phyloP scores from a whole-genome alignment of 1,284 basidiomycete genomes.

The Trametes polyzona region DNA sequence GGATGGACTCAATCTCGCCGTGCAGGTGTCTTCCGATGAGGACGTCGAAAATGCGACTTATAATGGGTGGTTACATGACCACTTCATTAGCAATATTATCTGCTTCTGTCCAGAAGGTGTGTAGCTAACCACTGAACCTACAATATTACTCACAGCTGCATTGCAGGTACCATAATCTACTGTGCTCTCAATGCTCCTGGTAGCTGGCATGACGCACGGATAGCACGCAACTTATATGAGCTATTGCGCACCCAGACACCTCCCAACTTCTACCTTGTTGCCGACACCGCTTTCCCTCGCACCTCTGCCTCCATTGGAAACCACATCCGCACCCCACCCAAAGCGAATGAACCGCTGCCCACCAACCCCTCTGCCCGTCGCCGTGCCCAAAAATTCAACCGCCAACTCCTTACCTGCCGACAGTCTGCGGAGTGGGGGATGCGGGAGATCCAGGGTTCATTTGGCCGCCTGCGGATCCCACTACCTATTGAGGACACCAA shows the following conservation, averaged over 20 bases:
- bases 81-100: conserved; percentile 41
- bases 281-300: conserved; percentile 49
- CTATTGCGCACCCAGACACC: conserved; percentile 39
- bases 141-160: background rate
- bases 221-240: conserved; percentile 44
- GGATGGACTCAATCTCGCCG: conserved; percentile 35
- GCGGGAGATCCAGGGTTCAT: conserved; percentile 43
- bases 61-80: conserved; percentile 51
- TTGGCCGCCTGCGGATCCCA: conserved; percentile 43
- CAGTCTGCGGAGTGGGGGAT: conserved; percentile 54
- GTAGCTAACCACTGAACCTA: background rate
- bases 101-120: conserved; percentile 40
- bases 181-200: conserved; percentile 45
- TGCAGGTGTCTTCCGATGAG: conserved; percentile 33
- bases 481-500: conserved; percentile 37
- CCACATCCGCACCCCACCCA: conserved; percentile 45
- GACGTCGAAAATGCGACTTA: conserved; percentile 52
- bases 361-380: conserved; percentile 25
- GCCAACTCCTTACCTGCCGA: conserved; percentile 35
- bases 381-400: background rate
- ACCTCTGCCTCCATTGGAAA: conserved; percentile 35
- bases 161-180: conserved; percentile 37
- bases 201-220: conserved; percentile 51
- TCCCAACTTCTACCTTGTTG: conserved; percentile 44
- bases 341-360: conserved; percentile 38